Percentiles rank a stretch among this genome's conserved stretches.
Evolutionary conservation across 495 filamentous ascomycete genomes (phyloP).

Genomic region (Xylaria venustula): DNA sequence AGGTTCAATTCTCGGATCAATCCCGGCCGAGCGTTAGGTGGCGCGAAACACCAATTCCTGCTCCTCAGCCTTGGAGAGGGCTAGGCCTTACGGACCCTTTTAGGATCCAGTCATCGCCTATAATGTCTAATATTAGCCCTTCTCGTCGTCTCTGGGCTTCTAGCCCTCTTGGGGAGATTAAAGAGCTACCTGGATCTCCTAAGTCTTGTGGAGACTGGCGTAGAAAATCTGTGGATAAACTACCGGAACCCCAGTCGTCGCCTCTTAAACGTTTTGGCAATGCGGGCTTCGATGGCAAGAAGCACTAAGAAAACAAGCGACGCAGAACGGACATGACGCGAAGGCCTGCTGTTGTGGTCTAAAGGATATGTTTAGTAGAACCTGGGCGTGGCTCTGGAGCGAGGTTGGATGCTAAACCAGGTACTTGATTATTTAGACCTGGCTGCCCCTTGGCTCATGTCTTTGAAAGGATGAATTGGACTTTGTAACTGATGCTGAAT

Average conservation of each 20-base stretch:
- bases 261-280: neutral
- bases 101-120: neutral
- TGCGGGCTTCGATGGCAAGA: neutral
- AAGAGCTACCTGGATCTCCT: neutral
- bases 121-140: neutral
- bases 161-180: neutral
- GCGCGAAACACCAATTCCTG: conserved; percentile 15
- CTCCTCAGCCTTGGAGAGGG: conserved; percentile 21
- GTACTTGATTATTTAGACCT: too few relatives aligned
- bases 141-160: neutral
- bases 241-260: neutral
- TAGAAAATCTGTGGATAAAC: too few relatives aligned
- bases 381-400: too few relatives aligned
- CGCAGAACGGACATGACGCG: neutral
- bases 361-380: too few relatives aligned
- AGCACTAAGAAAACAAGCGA: neutral
- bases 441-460: too few relatives aligned
- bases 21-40: neutral
- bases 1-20: neutral
- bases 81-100: conserved; percentile 2
- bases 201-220: neutral
- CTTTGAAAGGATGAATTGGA: too few relatives aligned
- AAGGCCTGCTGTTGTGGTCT: neutral
- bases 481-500: too few relatives aligned
- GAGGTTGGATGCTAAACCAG: too few relatives aligned